Base-by-base conservation (phyloP, 108 stramenopile species). In the Mayamaea pseudoterrestris region DNA sequence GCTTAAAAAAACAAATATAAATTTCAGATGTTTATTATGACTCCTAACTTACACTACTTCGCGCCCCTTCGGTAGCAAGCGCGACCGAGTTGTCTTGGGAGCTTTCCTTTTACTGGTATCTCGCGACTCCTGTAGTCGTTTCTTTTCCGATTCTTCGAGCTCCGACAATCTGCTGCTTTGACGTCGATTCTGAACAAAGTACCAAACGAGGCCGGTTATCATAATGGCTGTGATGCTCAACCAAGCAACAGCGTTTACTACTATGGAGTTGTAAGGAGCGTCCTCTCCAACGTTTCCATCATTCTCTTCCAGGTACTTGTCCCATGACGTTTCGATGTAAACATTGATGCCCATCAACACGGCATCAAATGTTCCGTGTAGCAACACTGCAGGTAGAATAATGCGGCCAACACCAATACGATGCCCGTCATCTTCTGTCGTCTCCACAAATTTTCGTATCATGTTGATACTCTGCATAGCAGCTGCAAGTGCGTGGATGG, bases 281-380 rank as follows among this genome's bases (percentile, higher is more conserved):
- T 61, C 31, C 5, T 60, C 55, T 7, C 39, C 73, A 25, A 69
- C 63, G 2, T 67, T 62, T 3, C 77, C 86, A 27, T 50, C 70
- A 44, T 81, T 69, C 24, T 66, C 73, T 43, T 64, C 47, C 41
- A 72, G 61, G 43, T 73, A 76, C 0, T 55, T 37, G 41, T 75
- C 78, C 73, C 73, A 82, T 14, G 66, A 57, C 26, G 54, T 46
- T 48, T 90, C 88, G 13, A 84, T 69, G 64, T 69, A 90, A 13
- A 81, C 53, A 48, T 82, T 83, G 47, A 90, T 69, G 27, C 47
- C 58, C 70, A 90, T 62, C 12, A 90, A 56, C 31, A 83, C 59
- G 11, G 88, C 80, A 59, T 90, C 88, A 53, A 90, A 90, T 0
- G 76, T 74, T 16, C 88, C 88, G 60, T 90, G 88, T 61, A 85